Conservation (phyloP, 371 early-diverging fungal genomes). For the Lichtheimia ornata region DNA sequence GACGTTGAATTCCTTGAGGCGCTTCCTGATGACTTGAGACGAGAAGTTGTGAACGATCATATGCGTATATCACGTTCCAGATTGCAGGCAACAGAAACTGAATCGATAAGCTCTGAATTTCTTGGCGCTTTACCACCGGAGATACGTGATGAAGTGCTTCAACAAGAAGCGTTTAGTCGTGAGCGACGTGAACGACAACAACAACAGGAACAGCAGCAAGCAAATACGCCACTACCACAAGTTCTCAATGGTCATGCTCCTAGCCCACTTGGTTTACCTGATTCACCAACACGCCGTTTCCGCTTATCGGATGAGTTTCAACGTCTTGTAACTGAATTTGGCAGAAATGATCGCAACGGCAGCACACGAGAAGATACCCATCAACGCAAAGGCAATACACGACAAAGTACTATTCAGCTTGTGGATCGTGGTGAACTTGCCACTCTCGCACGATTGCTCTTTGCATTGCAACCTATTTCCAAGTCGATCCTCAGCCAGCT, state of each 20-base stretch:
- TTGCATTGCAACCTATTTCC: constrained; percentile 77
- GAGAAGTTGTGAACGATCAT: constrained; percentile 85
- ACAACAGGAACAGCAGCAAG: constrained; percentile 13
- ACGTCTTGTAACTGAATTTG: constrained; percentile 2
- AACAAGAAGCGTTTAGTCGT: constrained; percentile 62
- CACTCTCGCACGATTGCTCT: constrained; percentile 82
- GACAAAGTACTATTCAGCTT: constrained; percentile 77
- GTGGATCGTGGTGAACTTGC: constrained; percentile 83
- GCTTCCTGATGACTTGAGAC: constrained; percentile 92
- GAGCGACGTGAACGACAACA: constrained; percentile 52
- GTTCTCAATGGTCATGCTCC: neutral
- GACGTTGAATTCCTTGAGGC: constrained; percentile 95
- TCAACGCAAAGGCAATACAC: constrained; percentile 13
- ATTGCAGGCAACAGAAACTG: constrained; percentile 30
- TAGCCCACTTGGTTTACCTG: neutral
- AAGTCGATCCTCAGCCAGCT: constrained; percentile 72
- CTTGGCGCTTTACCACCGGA: constrained; percentile 81
- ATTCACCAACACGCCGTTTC: constrained; percentile 4
- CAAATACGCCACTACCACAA: too few species aligned
- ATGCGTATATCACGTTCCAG: constrained; percentile 34
- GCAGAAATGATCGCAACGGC: neutral
- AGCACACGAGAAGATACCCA: neutral
- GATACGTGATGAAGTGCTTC: constrained; percentile 77
- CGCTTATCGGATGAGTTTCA: neutral
- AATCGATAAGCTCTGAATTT: constrained; percentile 73